Evolutionary conservation across 768 basidiomycete genomes (phyloP), one percentile per base, ranked within the genome.

Genomic region (Collybiopsis confluens): DNA sequence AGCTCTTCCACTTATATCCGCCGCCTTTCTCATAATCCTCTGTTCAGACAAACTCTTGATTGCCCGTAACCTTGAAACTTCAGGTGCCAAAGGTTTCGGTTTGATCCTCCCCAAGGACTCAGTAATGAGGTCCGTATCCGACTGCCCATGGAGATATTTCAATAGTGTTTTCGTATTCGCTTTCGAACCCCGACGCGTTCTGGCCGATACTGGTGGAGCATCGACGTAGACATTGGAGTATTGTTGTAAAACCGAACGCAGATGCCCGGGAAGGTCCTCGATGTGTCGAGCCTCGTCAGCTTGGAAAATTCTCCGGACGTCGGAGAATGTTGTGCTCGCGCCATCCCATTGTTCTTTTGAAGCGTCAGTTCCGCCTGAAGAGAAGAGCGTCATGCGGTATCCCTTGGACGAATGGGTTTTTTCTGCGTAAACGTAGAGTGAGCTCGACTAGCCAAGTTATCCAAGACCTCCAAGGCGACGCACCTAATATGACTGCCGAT

Each of bases 311-410:
- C 67, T 59, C 46, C 80, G 72, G 0, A 83, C 85, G 28, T 89
- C 87, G 4, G 77, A 71, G 27, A 85, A 73, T 26, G 86, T 78
- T 11, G 92, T 90, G 82, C 80, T 78, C 35, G 92, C 84, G 10
- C 97, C 97, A 40, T 96, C 91, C 97, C 97, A 99, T 59, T 90
- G 83, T 64, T 93, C 92, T 61, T 88, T 86, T 15, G 76, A 73
- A 0, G 81, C 62, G 63, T 95, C 85, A 56, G 82, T 88, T 15
- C 90, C 88, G 1, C n/a, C n/a, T n/a, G 77, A 70, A 28, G 85
- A 86, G 65, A 97, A 98, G 30, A 98, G 66, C 0, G 86, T 85
- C 88, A 95, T 93, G 51, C 75, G 77, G 69, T 95, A 98, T 0
- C 93, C 94, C 60, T 83, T 77, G 0, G 85, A 71, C 4, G 78